These are phyloP conservation scores for Chrysosporium keratinophilum DNA, from an alignment of 2,329 filamentous ascomycete genomes.

Conservation along the genomic window DNA sequence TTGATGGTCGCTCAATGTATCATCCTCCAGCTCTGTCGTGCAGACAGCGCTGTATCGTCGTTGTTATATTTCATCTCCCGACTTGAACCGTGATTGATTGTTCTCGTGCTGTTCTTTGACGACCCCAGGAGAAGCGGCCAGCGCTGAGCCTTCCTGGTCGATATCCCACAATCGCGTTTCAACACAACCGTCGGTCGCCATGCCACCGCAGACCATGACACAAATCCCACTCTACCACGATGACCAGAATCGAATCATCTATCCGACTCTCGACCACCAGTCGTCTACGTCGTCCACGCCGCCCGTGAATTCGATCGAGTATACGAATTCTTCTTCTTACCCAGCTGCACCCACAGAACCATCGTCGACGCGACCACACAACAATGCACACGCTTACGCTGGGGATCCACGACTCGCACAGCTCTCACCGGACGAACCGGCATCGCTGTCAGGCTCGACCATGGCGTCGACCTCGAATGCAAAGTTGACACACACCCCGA, in stretches of 20 bases:
- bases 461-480: conserved; percentile 5
- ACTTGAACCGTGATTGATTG: not conserved
- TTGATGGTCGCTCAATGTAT: conserved; percentile 11
- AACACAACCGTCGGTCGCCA: not conserved
- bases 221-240: conserved; percentile 1
- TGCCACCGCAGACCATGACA: conserved; percentile 7
- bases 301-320: not conserved
- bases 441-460: conserved; percentile 5
- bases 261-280: conserved; percentile 4
- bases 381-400: not conserved
- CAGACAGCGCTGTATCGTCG: not conserved
- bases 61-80: not conserved
- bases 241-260: conserved; percentile 4
- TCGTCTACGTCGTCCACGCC: not conserved
- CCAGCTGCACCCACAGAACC: not conserved
- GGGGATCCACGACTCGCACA: conserved; percentile 1
- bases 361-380: not conserved
- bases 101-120: not conserved
- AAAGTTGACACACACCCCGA: not conserved
- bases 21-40: not conserved
- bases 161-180: not conserved
- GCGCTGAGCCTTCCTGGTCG: not conserved
- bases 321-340: not conserved
- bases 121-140: too few relatives aligned
- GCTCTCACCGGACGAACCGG: not conserved